Evolutionary conservation across 2,329 filamentous ascomycete genomes (phyloP), one percentile per base, ranked within the genome.

Genomic region (Phoma herbarum): DNA sequence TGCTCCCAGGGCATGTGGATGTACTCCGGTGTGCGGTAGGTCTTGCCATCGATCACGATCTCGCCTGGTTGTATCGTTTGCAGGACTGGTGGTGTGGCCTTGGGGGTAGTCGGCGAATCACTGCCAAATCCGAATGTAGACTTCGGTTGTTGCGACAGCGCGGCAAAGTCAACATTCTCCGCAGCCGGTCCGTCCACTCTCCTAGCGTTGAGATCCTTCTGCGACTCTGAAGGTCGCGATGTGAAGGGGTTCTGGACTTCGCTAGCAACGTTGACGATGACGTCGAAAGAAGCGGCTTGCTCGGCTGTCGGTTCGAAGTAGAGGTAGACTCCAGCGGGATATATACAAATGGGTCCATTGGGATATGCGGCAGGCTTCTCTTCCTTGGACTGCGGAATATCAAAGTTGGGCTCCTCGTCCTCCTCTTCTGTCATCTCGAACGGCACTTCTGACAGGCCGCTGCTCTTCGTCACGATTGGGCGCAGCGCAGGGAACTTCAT

Each of bases 1-100:
- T 95, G 91, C 61, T 95, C 91, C 91, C 91, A 95, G 1, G 87
- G 89, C 69, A 95, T 89, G 73, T 96, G 91, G 16, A 95, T 91
- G 69, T 96, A 96, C 74, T 96, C 91, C 0, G 91, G 91, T 44
- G 81, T 84, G 35, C 75, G 76, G 45, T 67, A 65, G 7, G 60
- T 62, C 46, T 69, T 70, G 48, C 68, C 70, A 23, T 72, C 63
- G 16, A 72, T 63, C 11, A 66, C 52, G 25, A 67, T 58, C 39
- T 74, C 67, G 9, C 66, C 57, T n/a, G 72, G 67, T 28, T 69
- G 65, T 29, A 62, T 63, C 1, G 67, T 69, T 25, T 74, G 68
- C 55, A 74, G 59, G 16, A 76, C 79, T 31, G 84, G 85, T 16
- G 50, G 44, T 42, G 84, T 84, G 55, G 82, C 82, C 64, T 84